Percentiles rank a stretch among this genome's conserved stretches.
Evolutionary conservation across 2,329 filamentous ascomycete species (phyloP).

Genomic region (Botrytis galanthina): DNA sequence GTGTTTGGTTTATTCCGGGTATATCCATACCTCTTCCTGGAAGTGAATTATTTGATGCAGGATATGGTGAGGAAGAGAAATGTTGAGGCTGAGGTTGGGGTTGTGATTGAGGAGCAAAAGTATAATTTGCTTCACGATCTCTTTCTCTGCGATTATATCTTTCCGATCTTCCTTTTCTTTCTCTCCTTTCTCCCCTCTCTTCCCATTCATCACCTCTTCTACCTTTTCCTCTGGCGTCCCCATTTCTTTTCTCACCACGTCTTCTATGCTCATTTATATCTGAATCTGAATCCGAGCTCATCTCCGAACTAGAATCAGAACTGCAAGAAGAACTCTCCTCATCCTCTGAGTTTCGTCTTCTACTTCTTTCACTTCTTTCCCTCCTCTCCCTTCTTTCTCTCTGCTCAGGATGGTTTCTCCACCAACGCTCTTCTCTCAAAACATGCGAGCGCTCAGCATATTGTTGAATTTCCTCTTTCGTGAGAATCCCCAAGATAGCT

Average conservation of each 20-base stretch:
- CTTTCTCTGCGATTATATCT: background rate
- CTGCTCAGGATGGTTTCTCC: conserved; percentile 8
- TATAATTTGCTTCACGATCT: background rate
- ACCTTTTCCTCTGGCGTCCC: background rate
- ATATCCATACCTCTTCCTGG: background rate
- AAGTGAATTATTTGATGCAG: background rate
- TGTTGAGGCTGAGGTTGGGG: background rate
- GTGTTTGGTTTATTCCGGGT: background rate
- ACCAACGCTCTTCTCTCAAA: conserved; percentile 38
- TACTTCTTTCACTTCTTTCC: background rate
- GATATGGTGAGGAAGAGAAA: background rate
- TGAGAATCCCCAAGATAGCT: conserved; percentile 56
- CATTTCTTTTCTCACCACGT: background rate
- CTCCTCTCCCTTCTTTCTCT: background rate
- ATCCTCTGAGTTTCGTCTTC: background rate
- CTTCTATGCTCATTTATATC: background rate
- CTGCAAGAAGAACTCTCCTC: background rate
- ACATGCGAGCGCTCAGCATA: conserved; percentile 46
- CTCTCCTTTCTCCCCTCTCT: background rate
- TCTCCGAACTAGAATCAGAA: background rate
- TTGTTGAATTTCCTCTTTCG: conserved; percentile 50
- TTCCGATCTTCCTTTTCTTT: background rate
- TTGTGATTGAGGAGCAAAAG: background rate
- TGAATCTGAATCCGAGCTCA: background rate
- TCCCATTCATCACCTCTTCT: background rate